Evolutionary conservation across 2,329 filamentous ascomycete species (phyloP), one percentile per base, ranked within the genome.

Genomic region (Phaeosphaeriaceae sp.): DNA sequence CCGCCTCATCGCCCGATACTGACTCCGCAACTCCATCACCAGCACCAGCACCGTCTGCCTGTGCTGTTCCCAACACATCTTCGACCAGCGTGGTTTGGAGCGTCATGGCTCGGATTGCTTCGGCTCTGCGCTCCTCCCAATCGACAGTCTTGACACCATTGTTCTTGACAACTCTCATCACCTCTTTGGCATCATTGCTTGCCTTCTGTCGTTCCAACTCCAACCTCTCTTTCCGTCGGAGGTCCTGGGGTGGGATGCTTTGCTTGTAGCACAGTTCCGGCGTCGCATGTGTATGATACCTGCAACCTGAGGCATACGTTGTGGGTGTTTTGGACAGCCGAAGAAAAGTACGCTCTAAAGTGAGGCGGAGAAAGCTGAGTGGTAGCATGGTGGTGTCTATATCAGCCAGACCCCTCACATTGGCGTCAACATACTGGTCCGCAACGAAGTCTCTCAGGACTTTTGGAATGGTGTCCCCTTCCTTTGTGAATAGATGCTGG

Each of bases 361-460:
- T 58, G 10, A 53, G 21, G 1, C 15, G 27, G 1, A 58, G 2
- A 44, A 60, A 66, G 0, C 24, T 17, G 11, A 24, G 20, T 2
- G 63, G 63, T 13, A 62, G 22, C 15, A n/a, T 33, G 1, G 17
- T 22, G 6, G 44, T 48, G 15, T 51, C n/a, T 25, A 54, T 17
- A 10, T 50, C 27, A 1, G 2, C 42, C 1, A 53, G 60, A 2
- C 42, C 46, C 13, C 44, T 22, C 11, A 25, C 7, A 7, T 53
- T 49, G 1, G 31, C 13, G 27, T 54, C 56, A 1, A 69, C n/a
- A 31, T 56, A 63, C 15, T 60, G 51, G 44, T 66, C 61, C 1
- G 66, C 51, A 0, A 68, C 24, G 42, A 70, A 60, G 6, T 15
- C 53, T 40, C 60, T 62, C 31, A 69, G 41, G 7, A 21, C 31